Conservation (phyloP, 768 basidiomycete genomes). For the Pulveroboletus sp. region DNA sequence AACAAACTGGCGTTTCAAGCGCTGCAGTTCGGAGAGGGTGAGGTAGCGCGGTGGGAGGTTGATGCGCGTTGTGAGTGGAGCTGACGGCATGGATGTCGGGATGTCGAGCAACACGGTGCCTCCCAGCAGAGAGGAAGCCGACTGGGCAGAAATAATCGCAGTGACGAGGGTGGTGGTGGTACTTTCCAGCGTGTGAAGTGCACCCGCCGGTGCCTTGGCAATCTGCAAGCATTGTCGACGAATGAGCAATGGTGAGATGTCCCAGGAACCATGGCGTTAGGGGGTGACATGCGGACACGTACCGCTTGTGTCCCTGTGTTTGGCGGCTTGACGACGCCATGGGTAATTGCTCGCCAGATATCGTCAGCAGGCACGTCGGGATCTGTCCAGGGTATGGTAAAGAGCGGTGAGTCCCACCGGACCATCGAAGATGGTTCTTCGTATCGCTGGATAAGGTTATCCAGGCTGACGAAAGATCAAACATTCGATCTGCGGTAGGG, state of each 20-base stretch:
- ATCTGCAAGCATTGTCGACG: slow-evolving; percentile 39
- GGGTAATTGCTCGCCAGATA: slow-evolving; percentile 80
- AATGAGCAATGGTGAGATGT: too few relatives aligned
- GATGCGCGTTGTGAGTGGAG: slow-evolving; percentile 41
- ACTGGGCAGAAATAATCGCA: slow-evolving; percentile 63
- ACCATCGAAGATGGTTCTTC: slow-evolving; percentile 98
- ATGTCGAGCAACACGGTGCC: slow-evolving; percentile 32
- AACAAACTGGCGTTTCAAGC: slow-evolving; percentile 89
- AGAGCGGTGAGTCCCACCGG: slow-evolving; percentile 97
- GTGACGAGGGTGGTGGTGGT: slow-evolving; percentile 67
- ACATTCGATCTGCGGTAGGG: background rate
- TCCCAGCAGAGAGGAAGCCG: slow-evolving; percentile 43
- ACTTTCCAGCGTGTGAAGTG: slow-evolving; percentile 79
- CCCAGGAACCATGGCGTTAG: background rate
- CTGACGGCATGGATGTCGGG: slow-evolving; percentile 38
- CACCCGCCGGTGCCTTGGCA: slow-evolving; percentile 81
- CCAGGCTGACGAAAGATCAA: slow-evolving; percentile 1
- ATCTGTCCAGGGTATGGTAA: slow-evolving; percentile 78
- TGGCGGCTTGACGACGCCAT: slow-evolving; percentile 78
- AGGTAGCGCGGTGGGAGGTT: slow-evolving; percentile 64
- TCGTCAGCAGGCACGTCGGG: slow-evolving; percentile 56
- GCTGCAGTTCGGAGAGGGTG: slow-evolving; percentile 83
- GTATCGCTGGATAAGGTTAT: slow-evolving; percentile 67
- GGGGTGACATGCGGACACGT: slow-evolving; percentile 21
- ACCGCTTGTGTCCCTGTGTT: slow-evolving; percentile 79